A percentile compares a stretch with the other conserved stretches of the same genome.
phyloP scores from a whole-genome alignment of 164 flowering plant species.

The Vitis amurensis region DNA sequence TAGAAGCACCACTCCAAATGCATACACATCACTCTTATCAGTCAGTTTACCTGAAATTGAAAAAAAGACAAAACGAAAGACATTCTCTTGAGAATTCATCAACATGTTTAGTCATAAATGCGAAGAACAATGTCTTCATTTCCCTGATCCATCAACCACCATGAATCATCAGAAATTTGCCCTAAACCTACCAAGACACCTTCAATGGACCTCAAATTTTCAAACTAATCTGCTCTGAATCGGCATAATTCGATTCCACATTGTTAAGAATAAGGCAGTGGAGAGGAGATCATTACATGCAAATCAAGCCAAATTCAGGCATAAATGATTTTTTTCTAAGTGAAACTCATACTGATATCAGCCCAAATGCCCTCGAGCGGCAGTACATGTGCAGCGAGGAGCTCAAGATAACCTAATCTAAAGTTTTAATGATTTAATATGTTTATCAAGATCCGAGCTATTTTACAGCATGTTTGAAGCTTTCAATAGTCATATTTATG shows the following conservation, averaged over 20 bases:
- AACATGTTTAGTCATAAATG: neutral
- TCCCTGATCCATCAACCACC: too few species aligned
- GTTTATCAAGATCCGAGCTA: neutral
- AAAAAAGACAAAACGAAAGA: neutral
- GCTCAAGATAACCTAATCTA: neutral
- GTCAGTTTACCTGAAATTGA: conserved; percentile 69
- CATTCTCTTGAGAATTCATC: too few species aligned
- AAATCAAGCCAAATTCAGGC: neutral
- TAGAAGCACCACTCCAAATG: conserved; percentile 86
- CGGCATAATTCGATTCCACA: too few species aligned
- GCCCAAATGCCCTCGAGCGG: neutral
- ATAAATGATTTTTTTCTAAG: neutral
- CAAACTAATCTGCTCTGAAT: too few species aligned
- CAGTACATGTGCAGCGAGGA: conserved; percentile 8
- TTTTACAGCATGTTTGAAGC: too few species aligned
- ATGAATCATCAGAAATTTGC: too few species aligned
- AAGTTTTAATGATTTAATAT: neutral
- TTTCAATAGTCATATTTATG: too few species aligned
- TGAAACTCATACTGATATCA: neutral
- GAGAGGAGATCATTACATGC: too few species aligned
- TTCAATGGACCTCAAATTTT: too few species aligned
- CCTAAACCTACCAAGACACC: too few species aligned
- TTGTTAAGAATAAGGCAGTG: too few species aligned
- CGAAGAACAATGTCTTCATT: neutral
- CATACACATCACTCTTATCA: conserved; percentile 97